Base-by-base conservation (phyloP, 345 rosid genomes). In the Lepidium didymum region DNA sequence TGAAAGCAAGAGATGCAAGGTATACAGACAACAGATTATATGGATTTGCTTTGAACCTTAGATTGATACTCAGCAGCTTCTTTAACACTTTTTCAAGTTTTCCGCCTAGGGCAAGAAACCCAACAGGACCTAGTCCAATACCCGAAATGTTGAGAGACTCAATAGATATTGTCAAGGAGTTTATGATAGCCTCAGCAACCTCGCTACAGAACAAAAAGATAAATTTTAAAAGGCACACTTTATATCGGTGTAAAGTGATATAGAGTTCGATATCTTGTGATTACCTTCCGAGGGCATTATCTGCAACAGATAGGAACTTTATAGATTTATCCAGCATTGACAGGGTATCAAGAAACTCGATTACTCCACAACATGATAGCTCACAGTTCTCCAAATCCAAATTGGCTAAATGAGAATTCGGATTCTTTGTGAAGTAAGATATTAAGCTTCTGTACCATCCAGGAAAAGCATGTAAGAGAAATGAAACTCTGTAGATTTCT, bases 221-320 rank as follows among this genome's bases (percentile, higher is more conserved):
- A 29, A 13, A n/a, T 1, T 5, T 41, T 25, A 43, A 64, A 54
- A 66, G 35, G 62, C 23, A 23, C n/a, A 52, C 73, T 56, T 63
- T 4, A 70, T 14, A 47, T 36, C 1, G 64, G 64, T 52, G 37
- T 44, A 12, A 52, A 34, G 49, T 27, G 31, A 67, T 42, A 8
- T 46, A 16, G 45, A 34, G 29, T 27, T 27, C 14, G 42, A 34
- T 4, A 23, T 55, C 27, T 25, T 36, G n/a, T 6, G 16, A 53
- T 31, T 65, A 90, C 97, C 97, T 85, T 77, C 94, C 87, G 6
- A 90, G 91, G 70, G 56, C 50, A 77, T 93, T 93, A 75, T 93
- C 94, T 43, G 90, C 93, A 70, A 93, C 57, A 36, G 97, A 83
- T 18, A 93, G 83, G 67, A 77, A 82, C 57, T 77, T 77, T 29